A percentile compares a stretch with the other conserved stretches of the same genome.
phyloP scores from a whole-genome alignment of 495 filamentous ascomycete genomes.

The Neurospora intermedia region DNA sequence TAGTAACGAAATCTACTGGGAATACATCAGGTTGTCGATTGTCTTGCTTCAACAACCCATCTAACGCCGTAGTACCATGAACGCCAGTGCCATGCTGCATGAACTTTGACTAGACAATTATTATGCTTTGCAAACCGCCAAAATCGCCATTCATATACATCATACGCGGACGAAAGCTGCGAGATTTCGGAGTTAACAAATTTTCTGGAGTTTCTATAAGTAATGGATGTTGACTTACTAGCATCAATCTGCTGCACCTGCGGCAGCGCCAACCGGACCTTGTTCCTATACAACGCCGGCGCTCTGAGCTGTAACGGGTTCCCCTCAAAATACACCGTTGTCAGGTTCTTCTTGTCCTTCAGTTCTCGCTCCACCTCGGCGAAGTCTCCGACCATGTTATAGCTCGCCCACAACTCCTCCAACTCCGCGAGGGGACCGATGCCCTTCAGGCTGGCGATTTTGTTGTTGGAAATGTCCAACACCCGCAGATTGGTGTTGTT shows the following conservation, averaged over 20 bases:
- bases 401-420: conserved; percentile 91
- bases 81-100: conserved; percentile 4
- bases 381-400: conserved; percentile 70
- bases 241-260: conserved; percentile 91
- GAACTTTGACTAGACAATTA: background rate
- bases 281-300: conserved; percentile 80
- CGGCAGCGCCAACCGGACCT: conserved; percentile 79
- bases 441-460: conserved; percentile 61
- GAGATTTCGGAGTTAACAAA: conserved; percentile 24
- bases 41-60: background rate
- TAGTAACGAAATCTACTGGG: background rate
- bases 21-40: background rate
- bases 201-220: background rate
- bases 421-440: conserved; percentile 58
- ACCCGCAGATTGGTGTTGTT: conserved; percentile 58
- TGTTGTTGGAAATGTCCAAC: conserved; percentile 87
- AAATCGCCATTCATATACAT: background rate
- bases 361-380: conserved; percentile 75
- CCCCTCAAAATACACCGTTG: conserved; percentile 95
- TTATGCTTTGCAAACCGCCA: background rate
- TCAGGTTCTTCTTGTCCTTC: conserved; percentile 62
- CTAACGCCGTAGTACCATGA: background rate
- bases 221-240: conserved; percentile 51
- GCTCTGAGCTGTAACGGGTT: conserved; percentile 75
- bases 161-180: conserved; percentile 29